phyloP scores from a whole-genome alignment of 2,329 filamentous ascomycete species.

The Fusarium longipes region DNA sequence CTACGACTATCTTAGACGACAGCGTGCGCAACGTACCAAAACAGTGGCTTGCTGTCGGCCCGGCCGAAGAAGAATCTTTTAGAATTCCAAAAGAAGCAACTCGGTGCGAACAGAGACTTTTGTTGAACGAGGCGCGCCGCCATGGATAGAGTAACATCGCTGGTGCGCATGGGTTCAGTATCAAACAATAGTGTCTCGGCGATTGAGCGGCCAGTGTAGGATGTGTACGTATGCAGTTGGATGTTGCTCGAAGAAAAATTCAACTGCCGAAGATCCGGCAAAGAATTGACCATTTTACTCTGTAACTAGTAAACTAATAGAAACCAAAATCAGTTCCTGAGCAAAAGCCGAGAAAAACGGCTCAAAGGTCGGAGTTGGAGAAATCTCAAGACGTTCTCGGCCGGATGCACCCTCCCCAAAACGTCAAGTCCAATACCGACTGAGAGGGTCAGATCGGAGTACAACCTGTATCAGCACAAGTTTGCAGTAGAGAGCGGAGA shows the following conservation, averaged over 20 bases:
- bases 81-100: constrained; percentile 21
- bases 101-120: constrained; percentile 13
- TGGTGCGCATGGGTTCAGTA: constrained; percentile 12
- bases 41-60: constrained; percentile 13
- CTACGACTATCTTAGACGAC: neutral
- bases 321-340: neutral
- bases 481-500: constrained; percentile 13
- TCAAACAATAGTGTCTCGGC: constrained; percentile 30
- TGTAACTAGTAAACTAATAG: neutral
- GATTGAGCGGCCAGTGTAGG: constrained; percentile 16
- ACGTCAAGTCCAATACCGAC: constrained; percentile 12
- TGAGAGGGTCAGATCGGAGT: constrained; percentile 17
- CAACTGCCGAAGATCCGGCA: constrained; percentile 26
- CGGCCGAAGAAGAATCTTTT: constrained; percentile 15
- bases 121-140: constrained; percentile 13
- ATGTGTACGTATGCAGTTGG: neutral
- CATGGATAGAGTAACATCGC: constrained; percentile 33
- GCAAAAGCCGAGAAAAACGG: constrained; percentile 14
- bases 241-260: neutral
- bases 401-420: constrained; percentile 24
- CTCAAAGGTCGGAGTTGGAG: constrained; percentile 12
- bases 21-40: neutral
- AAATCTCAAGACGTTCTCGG: constrained; percentile 16
- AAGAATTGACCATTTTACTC: neutral
- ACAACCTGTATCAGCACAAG: constrained; percentile 24